Base-by-base conservation (phyloP, 2,329 filamentous ascomycete species). In the Aurifilum marmelostoma region DNA sequence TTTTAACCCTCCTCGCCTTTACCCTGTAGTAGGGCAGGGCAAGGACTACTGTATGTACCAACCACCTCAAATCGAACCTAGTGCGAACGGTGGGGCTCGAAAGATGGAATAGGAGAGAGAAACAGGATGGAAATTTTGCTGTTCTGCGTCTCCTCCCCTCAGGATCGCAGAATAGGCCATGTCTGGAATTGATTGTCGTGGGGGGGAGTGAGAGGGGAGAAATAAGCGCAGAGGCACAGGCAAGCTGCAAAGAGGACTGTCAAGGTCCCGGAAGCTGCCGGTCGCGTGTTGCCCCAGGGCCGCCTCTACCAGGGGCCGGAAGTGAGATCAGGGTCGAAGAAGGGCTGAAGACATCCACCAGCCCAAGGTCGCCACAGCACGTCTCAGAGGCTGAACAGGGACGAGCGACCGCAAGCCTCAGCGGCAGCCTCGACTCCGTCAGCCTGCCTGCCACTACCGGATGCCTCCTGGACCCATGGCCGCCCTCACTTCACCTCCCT, bases 401-500 rank as follows among this genome's bases (percentile, higher is more conserved):
- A 24, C 64, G 71, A 54, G n/a, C 18, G 18, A 63, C 43, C n/a
- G n/a, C n/a, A n/a, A n/a, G n/a, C n/a, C 56, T 68, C 18, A 68
- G 66, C 59, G 18, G 58, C 72, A 71, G 71, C 61, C 39, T 50
- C 72, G 71, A 59, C 39, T 50, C 70, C 63, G 37, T 70, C n/a
- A n/a, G 2, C 5, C 39, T 62, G 32, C 29, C 63, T 62, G n/a
- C 73, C 68, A 52, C 70, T 11, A 73, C 77, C n/a, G 72, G 77
- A 9, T 81, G 81, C 67, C 70, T 76, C 32, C 79, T 83, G 37
- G 80, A 82, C 43, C 56, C 56, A 63, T 97, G 95, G 94, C 94
- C 94, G 0, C 84, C 88, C 1, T 83, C n/a, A 86, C 60, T 92
- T 98, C 78, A 90, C 88, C 68, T 83, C 84, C 56, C 84, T 98